phyloP scores from a whole-genome alignment of 2,329 filamentous ascomycete genomes.

The Talaromyces sp. region DNA sequence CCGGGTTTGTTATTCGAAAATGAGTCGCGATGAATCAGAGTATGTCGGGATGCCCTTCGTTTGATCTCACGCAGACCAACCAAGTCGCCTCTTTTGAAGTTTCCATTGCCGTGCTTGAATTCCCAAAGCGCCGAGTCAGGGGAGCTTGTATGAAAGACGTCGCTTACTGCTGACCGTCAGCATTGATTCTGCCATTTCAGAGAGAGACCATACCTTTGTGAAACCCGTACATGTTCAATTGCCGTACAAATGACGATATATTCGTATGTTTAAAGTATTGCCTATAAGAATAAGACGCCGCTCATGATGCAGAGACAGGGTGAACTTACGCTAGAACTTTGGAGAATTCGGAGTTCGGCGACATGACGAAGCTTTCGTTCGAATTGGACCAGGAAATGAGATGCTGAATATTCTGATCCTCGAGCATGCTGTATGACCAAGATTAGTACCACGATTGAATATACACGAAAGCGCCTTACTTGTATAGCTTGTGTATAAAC shows the following conservation, averaged over 20 bases:
- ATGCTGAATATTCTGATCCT: constrained; percentile 89
- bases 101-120: constrained; percentile 96
- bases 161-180: constrained; percentile 68
- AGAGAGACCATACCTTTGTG: constrained; percentile 73
- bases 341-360: constrained; percentile 92
- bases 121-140: constrained; percentile 96
- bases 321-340: constrained; percentile 88
- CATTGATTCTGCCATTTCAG: background rate
- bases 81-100: constrained; percentile 92
- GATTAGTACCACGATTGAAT: background rate
- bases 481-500: constrained; percentile 98
- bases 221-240: constrained; percentile 99
- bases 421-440: constrained; percentile 72
- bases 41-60: constrained; percentile 85
- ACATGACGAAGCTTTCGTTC: constrained; percentile 98
- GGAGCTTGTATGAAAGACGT: constrained; percentile 93
- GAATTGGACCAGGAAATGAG: constrained; percentile 93
- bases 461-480: constrained; percentile 58
- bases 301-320: background rate
- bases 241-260: constrained; percentile 95
- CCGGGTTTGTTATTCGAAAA: constrained; percentile 76
- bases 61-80: constrained; percentile 93
- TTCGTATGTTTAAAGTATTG: constrained; percentile 99
- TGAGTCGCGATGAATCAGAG: constrained; percentile 86
- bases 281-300: constrained; percentile 47